phyloP scores from a whole-genome alignment of 257 asterid species.

The Fraxinus quadrangulata region DNA sequence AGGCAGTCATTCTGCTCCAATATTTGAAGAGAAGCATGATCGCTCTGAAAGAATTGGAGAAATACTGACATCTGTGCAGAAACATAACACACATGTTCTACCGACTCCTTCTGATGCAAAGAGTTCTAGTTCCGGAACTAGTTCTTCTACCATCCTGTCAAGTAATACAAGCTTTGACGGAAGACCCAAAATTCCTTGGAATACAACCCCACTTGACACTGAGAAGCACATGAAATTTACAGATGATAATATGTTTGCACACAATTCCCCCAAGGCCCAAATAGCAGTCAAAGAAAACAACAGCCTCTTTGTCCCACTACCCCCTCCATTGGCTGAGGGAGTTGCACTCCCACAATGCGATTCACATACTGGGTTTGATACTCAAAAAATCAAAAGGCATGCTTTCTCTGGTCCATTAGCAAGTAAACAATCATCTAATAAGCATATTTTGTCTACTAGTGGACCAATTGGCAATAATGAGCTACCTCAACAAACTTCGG shows the following conservation, averaged over 20 bases:
- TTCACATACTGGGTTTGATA: slow-evolving; percentile 47
- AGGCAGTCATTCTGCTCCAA: slow-evolving; percentile 86
- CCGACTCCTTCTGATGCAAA: slow-evolving; percentile 92
- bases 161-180: slow-evolving; percentile 36
- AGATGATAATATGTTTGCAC: slow-evolving; percentile 46
- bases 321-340: slow-evolving; percentile 67
- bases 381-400: slow-evolving; percentile 50
- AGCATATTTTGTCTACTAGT: slow-evolving; percentile 46
- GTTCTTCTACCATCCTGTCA: slow-evolving; percentile 39
- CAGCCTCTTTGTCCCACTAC: slow-evolving; percentile 67
- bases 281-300: slow-evolving; percentile 44
- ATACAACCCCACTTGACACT: slow-evolving; percentile 75
- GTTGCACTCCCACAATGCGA: slow-evolving; percentile 49
- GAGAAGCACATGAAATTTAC: slow-evolving; percentile 51
- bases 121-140: slow-evolving; percentile 44
- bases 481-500: slow-evolving; percentile 48
- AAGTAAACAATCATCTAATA: slow-evolving; percentile 68
- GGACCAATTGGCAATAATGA: slow-evolving; percentile 63
- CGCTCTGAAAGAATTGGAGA: slow-evolving; percentile 60
- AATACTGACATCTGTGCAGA: slow-evolving; percentile 46
- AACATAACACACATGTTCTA: slow-evolving; percentile 66
- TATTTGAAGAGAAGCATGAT: slow-evolving; percentile 73
- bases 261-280: slow-evolving; percentile 44
- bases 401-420: slow-evolving; percentile 89
- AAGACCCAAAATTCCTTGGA: slow-evolving; percentile 64